phyloP scores from a whole-genome alignment of 1,284 basidiomycete species.

The Irpex sp. region DNA sequence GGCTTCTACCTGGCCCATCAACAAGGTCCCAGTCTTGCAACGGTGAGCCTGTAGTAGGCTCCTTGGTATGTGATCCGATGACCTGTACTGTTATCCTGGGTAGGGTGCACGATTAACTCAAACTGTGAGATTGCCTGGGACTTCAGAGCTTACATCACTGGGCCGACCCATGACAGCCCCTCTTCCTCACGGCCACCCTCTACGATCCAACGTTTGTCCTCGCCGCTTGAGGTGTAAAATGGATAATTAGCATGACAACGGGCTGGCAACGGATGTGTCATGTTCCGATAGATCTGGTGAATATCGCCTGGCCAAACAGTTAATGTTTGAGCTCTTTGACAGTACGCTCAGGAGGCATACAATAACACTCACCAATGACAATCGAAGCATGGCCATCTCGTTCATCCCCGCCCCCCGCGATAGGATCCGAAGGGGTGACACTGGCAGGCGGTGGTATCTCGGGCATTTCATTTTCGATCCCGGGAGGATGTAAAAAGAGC shows the following conservation, averaged over 20 bases:
- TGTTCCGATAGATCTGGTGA: constrained; percentile 28
- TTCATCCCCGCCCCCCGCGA: background rate
- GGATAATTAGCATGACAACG: constrained; percentile 59
- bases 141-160: constrained; percentile 51
- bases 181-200: constrained; percentile 51
- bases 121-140: constrained; percentile 8
- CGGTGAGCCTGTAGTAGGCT: constrained; percentile 30
- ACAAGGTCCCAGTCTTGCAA: constrained; percentile 50
- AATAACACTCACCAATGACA: background rate
- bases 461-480: constrained; percentile 36
- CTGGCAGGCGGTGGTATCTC: constrained; percentile 9
- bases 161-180: constrained; percentile 70
- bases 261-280: constrained; percentile 56
- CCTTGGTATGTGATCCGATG: constrained; percentile 40
- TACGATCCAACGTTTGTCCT: constrained; percentile 62
- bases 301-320: constrained; percentile 13
- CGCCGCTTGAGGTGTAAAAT: constrained; percentile 63
- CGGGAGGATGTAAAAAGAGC: constrained; percentile 63
- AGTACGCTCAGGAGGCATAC: no score
- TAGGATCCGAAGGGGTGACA: background rate
- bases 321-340: background rate
- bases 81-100: constrained; percentile 65
- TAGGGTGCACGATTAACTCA: constrained; percentile 2
- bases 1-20: constrained; percentile 43
- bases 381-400: background rate